phyloP scores from a whole-genome alignment of 495 filamentous ascomycete species.

The Jackrogersella multiformis region DNA sequence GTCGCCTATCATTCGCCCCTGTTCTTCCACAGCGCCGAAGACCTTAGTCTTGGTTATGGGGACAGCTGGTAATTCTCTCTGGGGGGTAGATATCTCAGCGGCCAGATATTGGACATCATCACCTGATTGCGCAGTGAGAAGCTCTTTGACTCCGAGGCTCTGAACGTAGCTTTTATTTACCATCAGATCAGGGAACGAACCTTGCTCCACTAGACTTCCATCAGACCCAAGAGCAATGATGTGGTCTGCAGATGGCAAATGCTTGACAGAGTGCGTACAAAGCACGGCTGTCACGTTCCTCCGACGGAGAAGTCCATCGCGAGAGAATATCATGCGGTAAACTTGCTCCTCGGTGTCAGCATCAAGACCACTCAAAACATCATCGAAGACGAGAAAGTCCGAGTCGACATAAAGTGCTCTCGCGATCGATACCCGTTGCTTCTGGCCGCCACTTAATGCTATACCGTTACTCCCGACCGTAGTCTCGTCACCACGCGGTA shows the following conservation, averaged over 20 bases:
- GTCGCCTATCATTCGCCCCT: constrained; percentile 37
- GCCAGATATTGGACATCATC: not conserved
- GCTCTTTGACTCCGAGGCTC: constrained; percentile 18
- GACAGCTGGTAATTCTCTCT: not conserved
- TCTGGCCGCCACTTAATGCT: constrained; percentile 71
- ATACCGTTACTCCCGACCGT: constrained; percentile 70
- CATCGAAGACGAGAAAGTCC: constrained; percentile 66
- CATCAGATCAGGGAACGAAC: constrained; percentile 49
- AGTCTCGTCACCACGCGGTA: constrained; percentile 67
- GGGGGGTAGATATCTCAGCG: not conserved
- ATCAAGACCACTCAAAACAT: constrained; percentile 70
- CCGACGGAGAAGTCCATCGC: constrained; percentile 62
- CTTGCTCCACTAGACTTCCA: constrained; percentile 54
- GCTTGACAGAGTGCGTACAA: constrained; percentile 51
- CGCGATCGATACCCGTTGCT: constrained; percentile 69
- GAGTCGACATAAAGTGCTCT: constrained; percentile 66
- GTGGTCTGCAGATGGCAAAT: constrained; percentile 55
- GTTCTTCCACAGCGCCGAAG: not conserved
- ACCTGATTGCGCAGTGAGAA: not conserved
- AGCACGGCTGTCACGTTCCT: constrained; percentile 62
- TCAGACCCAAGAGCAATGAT: constrained; percentile 54
- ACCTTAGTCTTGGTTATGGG: not conserved
- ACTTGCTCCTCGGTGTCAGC: constrained; percentile 68
- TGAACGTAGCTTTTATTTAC: constrained; percentile 42
- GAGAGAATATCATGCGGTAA: constrained; percentile 64